These are phyloP conservation scores for Aspergillus niger DNA, from an alignment of 2,329 filamentous ascomycete genomes.

Conservation along the genomic window DNA sequence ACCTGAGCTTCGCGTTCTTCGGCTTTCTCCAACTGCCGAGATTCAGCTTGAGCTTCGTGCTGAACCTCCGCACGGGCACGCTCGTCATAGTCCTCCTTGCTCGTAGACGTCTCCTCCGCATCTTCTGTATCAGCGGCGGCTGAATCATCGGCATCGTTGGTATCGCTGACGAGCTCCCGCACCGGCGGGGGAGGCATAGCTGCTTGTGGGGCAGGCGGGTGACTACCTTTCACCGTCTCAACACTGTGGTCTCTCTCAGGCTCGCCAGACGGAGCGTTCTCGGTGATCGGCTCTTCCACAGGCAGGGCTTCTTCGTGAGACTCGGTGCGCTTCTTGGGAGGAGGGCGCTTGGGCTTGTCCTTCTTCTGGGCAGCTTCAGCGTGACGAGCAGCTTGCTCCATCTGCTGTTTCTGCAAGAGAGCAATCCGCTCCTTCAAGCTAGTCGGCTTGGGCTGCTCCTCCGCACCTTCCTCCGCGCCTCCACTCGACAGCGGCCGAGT, in stretches of 20 bases:
- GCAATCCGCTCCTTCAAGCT: conserved; percentile 96
- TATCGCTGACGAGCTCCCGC: conserved; percentile 61
- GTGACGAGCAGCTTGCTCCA: conserved; percentile 82
- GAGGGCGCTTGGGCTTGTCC: conserved; percentile 80
- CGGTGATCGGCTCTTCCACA: conserved; percentile 30
- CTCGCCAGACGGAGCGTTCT: conserved; percentile 36
- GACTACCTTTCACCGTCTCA: conserved; percentile 34
- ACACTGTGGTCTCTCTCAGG: conserved; percentile 38
- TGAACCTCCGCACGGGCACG: conserved; percentile 30
- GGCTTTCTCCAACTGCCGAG: conserved; percentile 7
- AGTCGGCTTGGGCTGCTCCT: conserved; percentile 86
- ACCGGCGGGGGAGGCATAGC: conserved; percentile 42
- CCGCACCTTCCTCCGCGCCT: conserved; percentile 57
- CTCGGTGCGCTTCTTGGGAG: conserved; percentile 65
- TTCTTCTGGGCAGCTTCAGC: conserved; percentile 77
- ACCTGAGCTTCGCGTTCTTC: conserved; percentile 26
- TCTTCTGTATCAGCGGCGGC: conserved; percentile 66
- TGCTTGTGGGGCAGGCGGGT: conserved; percentile 40
- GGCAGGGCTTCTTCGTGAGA: conserved; percentile 36
- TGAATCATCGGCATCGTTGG: conserved; percentile 67
- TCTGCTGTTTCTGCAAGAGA: conserved; percentile 86
- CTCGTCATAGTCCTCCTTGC: conserved; percentile 75
- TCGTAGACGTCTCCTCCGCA: conserved; percentile 63
- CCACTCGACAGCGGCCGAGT: conserved; percentile 38
- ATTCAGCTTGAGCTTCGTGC: conserved; percentile 13